A percentile compares a stretch with the other conserved stretches of the same genome.
These are phyloP conservation scores for Lactarius trivialis DNA, from an alignment of 768 basidiomycete species.

Conservation along the genomic window DNA sequence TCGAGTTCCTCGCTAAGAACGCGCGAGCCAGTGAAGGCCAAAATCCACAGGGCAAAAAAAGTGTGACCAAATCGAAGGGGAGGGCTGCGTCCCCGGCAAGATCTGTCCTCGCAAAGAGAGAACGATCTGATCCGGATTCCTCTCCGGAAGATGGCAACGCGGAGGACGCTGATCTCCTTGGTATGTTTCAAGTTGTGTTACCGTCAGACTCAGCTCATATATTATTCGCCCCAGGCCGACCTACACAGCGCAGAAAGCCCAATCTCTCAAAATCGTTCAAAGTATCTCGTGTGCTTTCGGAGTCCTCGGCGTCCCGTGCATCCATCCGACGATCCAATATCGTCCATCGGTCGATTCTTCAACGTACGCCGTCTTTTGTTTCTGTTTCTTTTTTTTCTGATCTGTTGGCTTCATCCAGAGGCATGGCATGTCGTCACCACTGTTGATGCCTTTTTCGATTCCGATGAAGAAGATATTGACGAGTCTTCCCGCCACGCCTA, in stretches of 20 bases:
- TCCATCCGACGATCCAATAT: conserved; percentile 23
- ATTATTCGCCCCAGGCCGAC: neutral
- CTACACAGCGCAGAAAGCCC: conserved; percentile 3
- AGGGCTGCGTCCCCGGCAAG: conserved; percentile 3
- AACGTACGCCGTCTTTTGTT: conserved; percentile 50
- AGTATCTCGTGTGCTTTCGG: conserved; percentile 4
- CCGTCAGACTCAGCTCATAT: neutral
- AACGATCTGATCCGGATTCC: conserved; percentile 17
- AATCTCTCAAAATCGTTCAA: neutral
- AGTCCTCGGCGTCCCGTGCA: conserved; percentile 39
- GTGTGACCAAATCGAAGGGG: conserved; percentile 3
- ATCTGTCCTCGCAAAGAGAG: conserved; percentile 15
- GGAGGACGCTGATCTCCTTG: conserved; percentile 3
- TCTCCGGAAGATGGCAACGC: conserved; percentile 10
- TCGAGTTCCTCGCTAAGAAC: conserved; percentile 33
- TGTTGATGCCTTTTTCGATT: conserved; percentile 68
- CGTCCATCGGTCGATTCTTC: conserved; percentile 41
- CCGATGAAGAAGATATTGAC: conserved; percentile 64
- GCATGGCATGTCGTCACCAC: conserved; percentile 64
- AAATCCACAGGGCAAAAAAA: conserved; percentile 17
- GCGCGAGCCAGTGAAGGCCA: conserved; percentile 21
- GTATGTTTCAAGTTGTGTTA: neutral
- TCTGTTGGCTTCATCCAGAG: conserved; percentile 36
- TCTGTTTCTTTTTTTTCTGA: neutral
- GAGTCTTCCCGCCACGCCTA: conserved; percentile 62